Conservation (phyloP, 768 basidiomycete genomes). For the Kwoniella bestiolae region DNA sequence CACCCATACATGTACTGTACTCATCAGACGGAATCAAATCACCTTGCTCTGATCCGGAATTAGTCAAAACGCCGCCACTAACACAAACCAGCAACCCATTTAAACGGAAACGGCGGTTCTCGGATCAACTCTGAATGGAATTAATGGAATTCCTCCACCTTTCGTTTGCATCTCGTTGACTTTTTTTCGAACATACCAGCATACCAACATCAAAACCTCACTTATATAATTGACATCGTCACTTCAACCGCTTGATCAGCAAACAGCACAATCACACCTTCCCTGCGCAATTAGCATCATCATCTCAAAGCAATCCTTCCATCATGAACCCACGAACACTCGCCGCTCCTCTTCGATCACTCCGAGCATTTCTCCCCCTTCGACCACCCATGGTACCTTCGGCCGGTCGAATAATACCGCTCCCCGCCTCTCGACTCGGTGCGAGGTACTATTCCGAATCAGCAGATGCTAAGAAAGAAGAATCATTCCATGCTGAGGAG, state of each 20-base stretch:
- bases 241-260: too few species aligned
- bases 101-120: slow-evolving; percentile 7
- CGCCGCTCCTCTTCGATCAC: slow-evolving; percentile 24
- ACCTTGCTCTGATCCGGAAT: background rate
- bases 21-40: slow-evolving; percentile 2
- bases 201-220: too few species aligned
- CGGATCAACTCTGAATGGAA: background rate
- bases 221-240: too few species aligned
- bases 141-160: background rate
- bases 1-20: background rate
- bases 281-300: too few species aligned
- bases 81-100: background rate
- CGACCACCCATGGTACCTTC: slow-evolving; percentile 11
- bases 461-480: slow-evolving; percentile 28
- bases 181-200: slow-evolving; percentile 9
- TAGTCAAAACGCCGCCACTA: slow-evolving; percentile 16
- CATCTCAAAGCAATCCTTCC: background rate
- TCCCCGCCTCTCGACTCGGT: background rate
- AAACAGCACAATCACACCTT: background rate
- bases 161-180: too few species aligned
- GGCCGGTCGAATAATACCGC: slow-evolving; percentile 9
- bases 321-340: slow-evolving; percentile 25
- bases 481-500: slow-evolving; percentile 20
- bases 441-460: slow-evolving; percentile 25
- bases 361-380: slow-evolving; percentile 26